These are phyloP conservation scores for Hypholoma sublateritium DNA, from an alignment of 768 basidiomycete species.

Conservation along the genomic window DNA sequence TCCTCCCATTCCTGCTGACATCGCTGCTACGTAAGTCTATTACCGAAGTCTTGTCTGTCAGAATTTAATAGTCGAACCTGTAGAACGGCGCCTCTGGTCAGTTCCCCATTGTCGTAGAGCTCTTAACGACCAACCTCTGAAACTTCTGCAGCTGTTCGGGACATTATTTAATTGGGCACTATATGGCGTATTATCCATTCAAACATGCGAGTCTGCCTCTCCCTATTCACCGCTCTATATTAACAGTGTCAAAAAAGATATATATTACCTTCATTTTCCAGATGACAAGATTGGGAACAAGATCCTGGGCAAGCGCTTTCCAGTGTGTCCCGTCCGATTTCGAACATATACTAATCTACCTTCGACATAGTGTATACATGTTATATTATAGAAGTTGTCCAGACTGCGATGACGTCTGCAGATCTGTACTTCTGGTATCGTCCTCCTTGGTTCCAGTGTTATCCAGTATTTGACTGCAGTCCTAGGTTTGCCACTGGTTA, in stretches of 20 bases:
- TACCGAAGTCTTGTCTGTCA: too few species aligned
- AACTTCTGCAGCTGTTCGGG: constrained; percentile 4
- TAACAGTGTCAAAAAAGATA: neutral
- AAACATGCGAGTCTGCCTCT: neutral
- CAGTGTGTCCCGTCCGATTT: neutral
- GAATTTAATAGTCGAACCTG: neutral
- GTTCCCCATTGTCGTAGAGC: neutral
- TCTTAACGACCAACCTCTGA: neutral
- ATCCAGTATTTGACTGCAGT: neutral
- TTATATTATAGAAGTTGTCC: constrained; percentile 7
- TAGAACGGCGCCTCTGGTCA: constrained; percentile 11
- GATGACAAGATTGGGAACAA: constrained; percentile 9
- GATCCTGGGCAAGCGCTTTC: neutral
- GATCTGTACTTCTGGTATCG: constrained; percentile 9
- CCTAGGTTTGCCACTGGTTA: constrained; percentile 17
- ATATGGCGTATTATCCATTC: constrained; percentile 8
- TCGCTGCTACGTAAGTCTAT: constrained; percentile 3
- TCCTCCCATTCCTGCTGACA: constrained; percentile 9
- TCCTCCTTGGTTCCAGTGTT: neutral
- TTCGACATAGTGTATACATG: constrained; percentile 2
- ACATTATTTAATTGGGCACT: constrained; percentile 10
- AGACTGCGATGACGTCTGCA: constrained; percentile 9
- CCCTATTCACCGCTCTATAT: too few species aligned
- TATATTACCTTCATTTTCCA: constrained; percentile 13
- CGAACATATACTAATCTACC: neutral